A percentile compares a stretch with the other conserved stretches of the same genome.
These are phyloP conservation scores for Schizochytrium sp. DNA, from an alignment of 108 stramenopile species.

Conservation along the genomic window DNA sequence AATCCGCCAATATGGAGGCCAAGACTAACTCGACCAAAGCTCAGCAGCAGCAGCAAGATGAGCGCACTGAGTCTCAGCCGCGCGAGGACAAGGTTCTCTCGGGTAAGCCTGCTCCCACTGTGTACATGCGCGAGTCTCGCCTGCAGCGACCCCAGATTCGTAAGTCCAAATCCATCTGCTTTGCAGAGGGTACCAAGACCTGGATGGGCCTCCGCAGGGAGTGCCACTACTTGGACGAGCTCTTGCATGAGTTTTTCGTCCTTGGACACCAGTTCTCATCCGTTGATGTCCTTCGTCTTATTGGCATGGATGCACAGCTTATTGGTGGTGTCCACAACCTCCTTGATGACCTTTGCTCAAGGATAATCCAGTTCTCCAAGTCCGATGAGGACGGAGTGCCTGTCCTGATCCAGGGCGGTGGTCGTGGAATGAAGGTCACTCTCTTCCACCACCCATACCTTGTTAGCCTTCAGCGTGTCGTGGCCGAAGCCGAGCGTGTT, in stretches of 20 bases:
- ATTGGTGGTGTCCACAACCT: neutral
- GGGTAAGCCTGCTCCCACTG: neutral
- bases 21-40: neutral
- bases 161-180: conserved; percentile 2
- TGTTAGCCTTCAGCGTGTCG: conserved; percentile 23
- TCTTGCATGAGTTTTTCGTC: conserved; percentile 28
- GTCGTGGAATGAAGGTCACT: conserved; percentile 35
- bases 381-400: conserved; percentile 54
- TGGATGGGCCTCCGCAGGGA: conserved; percentile 33
- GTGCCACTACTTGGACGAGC: conserved; percentile 17
- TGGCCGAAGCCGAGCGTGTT: conserved; percentile 52
- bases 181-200: conserved; percentile 33
- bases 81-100: neutral
- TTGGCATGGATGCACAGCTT: conserved; percentile 30
- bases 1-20: neutral
- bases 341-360: conserved; percentile 5
- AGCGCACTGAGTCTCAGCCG: neutral
- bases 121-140: conserved; percentile 38
- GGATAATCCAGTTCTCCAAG: neutral
- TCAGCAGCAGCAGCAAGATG: neutral
- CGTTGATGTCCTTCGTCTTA: neutral
- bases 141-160: neutral
- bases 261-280: neutral
- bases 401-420: conserved; percentile 37
- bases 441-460: conserved; percentile 48